phyloP scores from a whole-genome alignment of 140 eudicot species.

The Artemisia princeps region DNA sequence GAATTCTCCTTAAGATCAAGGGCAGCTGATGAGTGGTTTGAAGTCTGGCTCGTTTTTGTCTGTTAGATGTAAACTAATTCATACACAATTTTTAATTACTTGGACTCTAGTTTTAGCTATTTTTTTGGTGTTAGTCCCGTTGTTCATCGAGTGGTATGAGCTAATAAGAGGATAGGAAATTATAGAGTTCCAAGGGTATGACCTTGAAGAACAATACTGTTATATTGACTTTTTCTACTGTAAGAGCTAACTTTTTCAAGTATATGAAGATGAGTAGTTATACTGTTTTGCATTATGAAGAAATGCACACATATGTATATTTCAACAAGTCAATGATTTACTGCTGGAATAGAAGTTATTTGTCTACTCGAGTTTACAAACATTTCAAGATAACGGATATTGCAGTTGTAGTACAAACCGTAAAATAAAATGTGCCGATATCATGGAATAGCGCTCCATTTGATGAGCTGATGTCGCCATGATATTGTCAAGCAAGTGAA shows the following conservation, averaged over 20 bases:
- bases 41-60: slow-evolving; percentile 3
- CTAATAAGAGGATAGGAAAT: slow-evolving; percentile 26
- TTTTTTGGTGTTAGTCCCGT: slow-evolving; percentile 17
- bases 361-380: too few relatives aligned
- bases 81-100: slow-evolving; percentile 18
- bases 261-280: neutral
- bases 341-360: too few relatives aligned
- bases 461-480: too few relatives aligned
- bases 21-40: slow-evolving; percentile 7
- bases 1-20: slow-evolving; percentile 7
- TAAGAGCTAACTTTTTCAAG: slow-evolving; percentile 9
- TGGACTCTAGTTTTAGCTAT: slow-evolving; percentile 19
- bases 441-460: too few relatives aligned
- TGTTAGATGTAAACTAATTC: slow-evolving; percentile 20
- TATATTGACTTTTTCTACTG: slow-evolving; percentile 13
- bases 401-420: too few relatives aligned
- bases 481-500: too few relatives aligned
- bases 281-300: too few relatives aligned
- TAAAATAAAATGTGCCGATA: too few relatives aligned
- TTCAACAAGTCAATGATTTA: too few relatives aligned
- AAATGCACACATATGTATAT: too few relatives aligned
- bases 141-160: slow-evolving; percentile 23
- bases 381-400: too few relatives aligned
- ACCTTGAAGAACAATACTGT: neutral
- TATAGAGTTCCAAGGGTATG: slow-evolving; percentile 16